Conservation (phyloP, 768 basidiomycete genomes). For the Grammothele lineata region DNA sequence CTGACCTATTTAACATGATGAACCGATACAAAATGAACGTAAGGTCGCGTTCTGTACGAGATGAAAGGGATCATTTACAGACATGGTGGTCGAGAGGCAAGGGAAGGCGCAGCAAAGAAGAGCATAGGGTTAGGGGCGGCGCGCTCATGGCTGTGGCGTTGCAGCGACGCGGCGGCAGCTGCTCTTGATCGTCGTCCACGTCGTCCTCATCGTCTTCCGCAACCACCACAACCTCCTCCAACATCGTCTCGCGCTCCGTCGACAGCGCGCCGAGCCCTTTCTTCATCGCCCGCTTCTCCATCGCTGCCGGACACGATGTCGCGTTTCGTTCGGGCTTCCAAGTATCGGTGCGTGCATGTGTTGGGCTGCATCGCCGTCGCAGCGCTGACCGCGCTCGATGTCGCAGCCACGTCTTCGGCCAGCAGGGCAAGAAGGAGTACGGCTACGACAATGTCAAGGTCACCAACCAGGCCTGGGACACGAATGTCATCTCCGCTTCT, state of each 20-base stretch:
- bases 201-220: no score
- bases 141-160: no score
- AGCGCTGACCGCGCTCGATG: background rate
- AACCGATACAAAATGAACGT: no score
- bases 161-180: no score
- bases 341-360: constrained; percentile 23
- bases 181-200: no score
- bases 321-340: constrained; percentile 22
- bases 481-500: constrained; percentile 85
- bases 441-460: constrained; percentile 80
- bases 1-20: no score
- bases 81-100: no score
- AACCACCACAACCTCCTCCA: background rate
- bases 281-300: background rate
- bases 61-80: no score
- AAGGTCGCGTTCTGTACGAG: no score
- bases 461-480: constrained; percentile 92
- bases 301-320: constrained; percentile 11
- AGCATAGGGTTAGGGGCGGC: no score
- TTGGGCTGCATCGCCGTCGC: background rate
- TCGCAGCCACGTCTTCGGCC: constrained; percentile 86
- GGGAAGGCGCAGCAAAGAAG: no score
- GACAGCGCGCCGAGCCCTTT: background rate
- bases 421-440: constrained; percentile 81
- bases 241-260: background rate